These are phyloP conservation scores for Schwanniomyces vanrijiae DNA, from an alignment of 805 yeast species.

Conservation along the genomic window DNA sequence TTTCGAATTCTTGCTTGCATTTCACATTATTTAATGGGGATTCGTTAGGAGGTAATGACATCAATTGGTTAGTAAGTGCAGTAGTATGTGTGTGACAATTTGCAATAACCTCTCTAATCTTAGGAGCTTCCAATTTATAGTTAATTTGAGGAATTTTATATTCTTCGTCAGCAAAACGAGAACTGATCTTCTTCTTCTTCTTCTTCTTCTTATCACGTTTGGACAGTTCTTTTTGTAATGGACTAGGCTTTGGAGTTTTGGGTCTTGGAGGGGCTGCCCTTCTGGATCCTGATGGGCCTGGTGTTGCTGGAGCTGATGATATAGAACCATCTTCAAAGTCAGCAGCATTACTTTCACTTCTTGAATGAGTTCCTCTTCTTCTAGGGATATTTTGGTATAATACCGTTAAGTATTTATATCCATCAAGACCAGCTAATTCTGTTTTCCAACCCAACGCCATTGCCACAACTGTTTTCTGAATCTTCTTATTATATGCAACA, in stretches of 20 bases:
- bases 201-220: conserved; percentile 10
- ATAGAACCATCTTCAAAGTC: neutral
- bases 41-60: conserved; percentile 43
- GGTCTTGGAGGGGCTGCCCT: conserved; percentile 5
- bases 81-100: conserved; percentile 76
- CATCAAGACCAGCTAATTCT: conserved; percentile 51
- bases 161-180: conserved; percentile 44
- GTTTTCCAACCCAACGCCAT: conserved; percentile 68
- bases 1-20: conserved; percentile 66
- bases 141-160: conserved; percentile 69
- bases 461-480: conserved; percentile 47
- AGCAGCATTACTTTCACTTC: conserved; percentile 5
- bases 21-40: conserved; percentile 63
- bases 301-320: conserved; percentile 4
- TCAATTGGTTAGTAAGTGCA: conserved; percentile 54
- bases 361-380: conserved; percentile 14
- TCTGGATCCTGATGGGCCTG: neutral
- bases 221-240: conserved; percentile 12
- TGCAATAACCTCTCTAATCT: conserved; percentile 65
- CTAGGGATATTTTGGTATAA: conserved; percentile 48
- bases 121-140: conserved; percentile 69
- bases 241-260: conserved; percentile 10
- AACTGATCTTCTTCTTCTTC: conserved; percentile 12
- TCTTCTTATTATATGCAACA: conserved; percentile 36
- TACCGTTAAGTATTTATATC: conserved; percentile 47